phyloP scores from a whole-genome alignment of 2,329 filamentous ascomycete genomes.

The Dothistroma septosporum region DNA sequence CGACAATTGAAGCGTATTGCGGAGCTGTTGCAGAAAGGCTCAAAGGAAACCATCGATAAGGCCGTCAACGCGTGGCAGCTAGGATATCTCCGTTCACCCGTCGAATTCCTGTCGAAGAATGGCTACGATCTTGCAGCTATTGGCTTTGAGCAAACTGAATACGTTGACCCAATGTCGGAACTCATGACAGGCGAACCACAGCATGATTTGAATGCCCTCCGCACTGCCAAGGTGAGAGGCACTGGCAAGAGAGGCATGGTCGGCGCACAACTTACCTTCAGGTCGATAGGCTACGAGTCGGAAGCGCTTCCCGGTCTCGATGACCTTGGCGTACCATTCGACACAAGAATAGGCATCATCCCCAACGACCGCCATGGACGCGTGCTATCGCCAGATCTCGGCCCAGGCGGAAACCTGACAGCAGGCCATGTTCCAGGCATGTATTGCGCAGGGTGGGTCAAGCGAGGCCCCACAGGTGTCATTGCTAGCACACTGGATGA shows the following conservation, averaged over 20 bases:
- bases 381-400: conserved; percentile 48
- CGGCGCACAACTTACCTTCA: conserved; percentile 70
- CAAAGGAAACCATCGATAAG: conserved; percentile 46
- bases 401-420: conserved; percentile 41
- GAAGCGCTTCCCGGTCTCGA: conserved; percentile 69
- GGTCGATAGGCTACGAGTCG: conserved; percentile 93
- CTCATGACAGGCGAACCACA: conserved; percentile 28
- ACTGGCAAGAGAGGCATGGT: conserved; percentile 42
- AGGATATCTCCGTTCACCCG: conserved; percentile 78
- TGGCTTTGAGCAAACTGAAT: conserved; percentile 57
- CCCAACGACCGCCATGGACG: conserved; percentile 78
- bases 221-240: conserved; percentile 24
- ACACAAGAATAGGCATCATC: conserved; percentile 68
- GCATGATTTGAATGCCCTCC: conserved; percentile 28
- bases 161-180: conserved; percentile 13
- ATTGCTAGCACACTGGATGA: conserved; percentile 96
- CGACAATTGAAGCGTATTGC: conserved; percentile 72
- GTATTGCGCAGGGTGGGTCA: conserved; percentile 96
- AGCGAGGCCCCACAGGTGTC: conserved; percentile 87
- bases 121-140: conserved; percentile 58
- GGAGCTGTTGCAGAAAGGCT: conserved; percentile 76
- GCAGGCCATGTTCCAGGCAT: conserved; percentile 61
- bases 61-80: conserved; percentile 73
- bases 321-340: conserved; percentile 72
- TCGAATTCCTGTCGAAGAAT: conserved; percentile 56